These are phyloP conservation scores for Podospora conica DNA, from an alignment of 495 filamentous ascomycete genomes.

Conservation along the genomic window DNA sequence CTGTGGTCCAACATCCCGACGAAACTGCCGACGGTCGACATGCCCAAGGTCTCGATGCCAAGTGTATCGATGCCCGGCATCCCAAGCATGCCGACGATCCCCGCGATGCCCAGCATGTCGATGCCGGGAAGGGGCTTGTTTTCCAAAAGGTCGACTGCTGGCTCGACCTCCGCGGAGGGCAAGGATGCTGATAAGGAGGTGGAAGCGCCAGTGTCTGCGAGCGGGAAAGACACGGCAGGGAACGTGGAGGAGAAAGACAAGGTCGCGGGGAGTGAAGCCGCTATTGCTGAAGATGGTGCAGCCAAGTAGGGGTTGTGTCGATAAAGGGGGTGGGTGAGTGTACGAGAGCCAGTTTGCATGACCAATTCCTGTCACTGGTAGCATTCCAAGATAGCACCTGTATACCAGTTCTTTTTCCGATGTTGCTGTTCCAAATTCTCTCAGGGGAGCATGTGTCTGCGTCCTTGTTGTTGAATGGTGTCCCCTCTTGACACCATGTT, in stretches of 20 bases:
- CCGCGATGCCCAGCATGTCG: conserved; percentile 21
- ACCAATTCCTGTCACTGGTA: neutral
- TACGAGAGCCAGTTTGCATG: neutral
- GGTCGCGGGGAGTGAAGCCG: neutral
- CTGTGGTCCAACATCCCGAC: conserved; percentile 37
- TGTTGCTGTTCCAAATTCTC: too few relatives aligned
- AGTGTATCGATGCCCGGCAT: conserved; percentile 17
- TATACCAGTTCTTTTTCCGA: neutral
- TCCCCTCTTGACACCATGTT: too few relatives aligned
- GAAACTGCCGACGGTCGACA: conserved; percentile 34
- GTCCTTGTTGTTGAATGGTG: too few relatives aligned
- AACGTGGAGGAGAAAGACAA: neutral
- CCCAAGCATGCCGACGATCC: conserved; percentile 23
- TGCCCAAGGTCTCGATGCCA: conserved; percentile 26
- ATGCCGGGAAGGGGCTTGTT: conserved; percentile 19
- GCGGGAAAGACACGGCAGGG: neutral
- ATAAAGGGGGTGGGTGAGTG: neutral
- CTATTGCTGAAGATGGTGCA: neutral
- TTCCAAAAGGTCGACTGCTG: conserved; percentile 6
- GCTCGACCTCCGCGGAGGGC: neutral
- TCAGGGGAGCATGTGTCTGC: too few relatives aligned
- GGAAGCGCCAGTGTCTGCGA: neutral
- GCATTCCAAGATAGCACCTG: neutral
- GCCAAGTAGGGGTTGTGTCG: neutral
- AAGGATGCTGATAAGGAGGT: neutral